Base-by-base conservation (phyloP, 805 yeast genomes). In the Zygoascus tannicola region DNA sequence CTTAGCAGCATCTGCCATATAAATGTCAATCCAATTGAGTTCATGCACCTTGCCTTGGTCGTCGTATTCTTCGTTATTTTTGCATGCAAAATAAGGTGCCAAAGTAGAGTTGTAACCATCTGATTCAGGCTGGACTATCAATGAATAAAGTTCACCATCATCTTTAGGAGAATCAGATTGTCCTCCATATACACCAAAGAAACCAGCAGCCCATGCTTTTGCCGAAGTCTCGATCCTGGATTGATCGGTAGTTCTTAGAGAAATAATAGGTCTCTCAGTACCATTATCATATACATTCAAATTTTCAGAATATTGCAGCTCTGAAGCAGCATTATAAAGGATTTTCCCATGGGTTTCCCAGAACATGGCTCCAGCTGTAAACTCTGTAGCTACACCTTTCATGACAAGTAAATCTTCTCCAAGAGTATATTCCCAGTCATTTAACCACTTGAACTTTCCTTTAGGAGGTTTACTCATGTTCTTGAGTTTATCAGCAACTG, bases 1-100 rank as follows among this genome's bases (percentile, higher is more conserved):
- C n/a, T 58, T 58, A 4, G 80, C 72, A 22, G 85, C 84, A 18
- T 60, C 65, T 4, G 59, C 53, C 50, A 81, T 67, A 59, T 75
- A 82, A 3, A 28, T 58, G 45, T 47, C 57, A 51, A 60, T 66
- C 70, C 70, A 66, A 37, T 52, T 51, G 22, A 50, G 47, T 38
- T 56, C 52, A 32, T 56, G 50, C 5, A 44, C 43, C 26, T 55
- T 50, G 28, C 67, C 68, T 10, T 44, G 45, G 7, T 51, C 50
- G 35, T 54, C 52, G 14, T 47, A 39, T 41, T 49, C 50, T 26
- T 50, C 50, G 44, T 51, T 54, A 22, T 60, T 50, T 44, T 66
- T 67, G 52, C 70, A 66, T 5, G 63, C 54, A 42, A 44, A 59
- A 52, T 64, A 65, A 16, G 62, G 48, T 0, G 70, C 70, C 40